Evolutionary conservation across 1,284 basidiomycete species (phyloP).

Genomic region (Sparassis latifolia): DNA sequence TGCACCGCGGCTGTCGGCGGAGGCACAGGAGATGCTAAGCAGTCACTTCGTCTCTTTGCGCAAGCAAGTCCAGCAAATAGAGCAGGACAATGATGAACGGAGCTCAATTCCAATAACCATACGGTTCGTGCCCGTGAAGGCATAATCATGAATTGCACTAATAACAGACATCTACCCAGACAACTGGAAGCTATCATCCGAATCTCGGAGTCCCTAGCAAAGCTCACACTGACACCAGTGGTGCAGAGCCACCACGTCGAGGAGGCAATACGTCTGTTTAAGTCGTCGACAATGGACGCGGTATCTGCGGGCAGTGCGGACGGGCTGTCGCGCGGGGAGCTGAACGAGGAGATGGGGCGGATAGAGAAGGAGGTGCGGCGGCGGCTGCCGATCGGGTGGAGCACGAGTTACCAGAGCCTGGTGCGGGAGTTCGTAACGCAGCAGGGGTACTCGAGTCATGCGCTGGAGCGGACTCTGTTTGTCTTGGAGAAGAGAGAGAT

Average conservation of each 20-base stretch:
- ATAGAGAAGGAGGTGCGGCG: constrained; percentile 91
- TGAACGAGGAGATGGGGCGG: constrained; percentile 90
- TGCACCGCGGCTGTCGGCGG: constrained; percentile 87
- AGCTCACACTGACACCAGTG: constrained; percentile 83
- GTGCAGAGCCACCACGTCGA: constrained; percentile 95
- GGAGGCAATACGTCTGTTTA: constrained; percentile 97
- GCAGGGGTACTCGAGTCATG: constrained; percentile 88
- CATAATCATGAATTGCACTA: neutral
- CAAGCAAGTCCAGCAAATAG: constrained; percentile 94
- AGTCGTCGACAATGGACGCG: constrained; percentile 98
- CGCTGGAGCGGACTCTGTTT: constrained; percentile 88
- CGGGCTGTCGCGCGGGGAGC: constrained; percentile 86
- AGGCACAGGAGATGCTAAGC: constrained; percentile 95
- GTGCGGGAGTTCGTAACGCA: constrained; percentile 94
- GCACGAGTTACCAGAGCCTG: constrained; percentile 90
- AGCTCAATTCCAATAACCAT: constrained; percentile 98
- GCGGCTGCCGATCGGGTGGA: constrained; percentile 94
- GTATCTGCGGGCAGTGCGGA: constrained; percentile 91
- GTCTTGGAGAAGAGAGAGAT: constrained; percentile 95
- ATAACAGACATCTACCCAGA: constrained; percentile 33
- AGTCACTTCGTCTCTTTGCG: constrained; percentile 95
- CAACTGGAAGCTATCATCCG: constrained; percentile 99
- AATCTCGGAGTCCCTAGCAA: constrained; percentile 95
- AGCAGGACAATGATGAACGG: constrained; percentile 94
- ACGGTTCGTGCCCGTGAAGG: constrained; percentile 49